phyloP scores from a whole-genome alignment of 306 rosid species.

The Lathyrus aphaca region DNA sequence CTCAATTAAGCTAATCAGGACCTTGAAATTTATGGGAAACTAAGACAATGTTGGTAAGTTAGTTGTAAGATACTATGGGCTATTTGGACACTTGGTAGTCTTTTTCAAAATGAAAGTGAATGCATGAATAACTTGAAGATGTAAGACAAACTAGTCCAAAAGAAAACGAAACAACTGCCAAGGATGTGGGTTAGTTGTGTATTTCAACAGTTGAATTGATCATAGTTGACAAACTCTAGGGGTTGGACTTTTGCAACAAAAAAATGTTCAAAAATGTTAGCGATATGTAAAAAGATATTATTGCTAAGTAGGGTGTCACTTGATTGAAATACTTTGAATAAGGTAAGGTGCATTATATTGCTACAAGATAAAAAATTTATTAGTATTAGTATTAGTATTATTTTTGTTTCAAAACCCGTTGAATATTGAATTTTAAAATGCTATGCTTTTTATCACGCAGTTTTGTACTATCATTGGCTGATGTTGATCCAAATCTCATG shows the following conservation, averaged over 20 bases:
- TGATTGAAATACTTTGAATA: constrained; percentile 14
- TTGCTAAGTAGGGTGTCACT: constrained; percentile 7
- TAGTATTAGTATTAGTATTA: constrained; percentile 9
- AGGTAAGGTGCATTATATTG: constrained; percentile 35
- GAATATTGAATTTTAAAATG: constrained; percentile 33
- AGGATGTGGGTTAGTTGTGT: constrained; percentile 30
- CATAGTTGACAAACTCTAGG: constrained; percentile 13
- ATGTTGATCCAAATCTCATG: constrained; percentile 85
- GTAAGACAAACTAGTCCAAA: constrained; percentile 14
- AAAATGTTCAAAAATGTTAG: constrained; percentile 5
- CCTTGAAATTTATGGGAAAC: constrained; percentile 23
- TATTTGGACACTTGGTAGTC: background rate
- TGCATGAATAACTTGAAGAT: constrained; percentile 16
- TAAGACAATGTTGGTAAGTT: constrained; percentile 26
- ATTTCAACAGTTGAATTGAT: constrained; percentile 12
- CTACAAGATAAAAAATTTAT: constrained; percentile 6
- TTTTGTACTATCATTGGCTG: constrained; percentile 92
- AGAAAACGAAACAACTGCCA: constrained; percentile 1
- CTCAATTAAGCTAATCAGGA: constrained; percentile 11
- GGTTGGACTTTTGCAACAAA: constrained; percentile 3
- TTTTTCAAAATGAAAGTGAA: constrained; percentile 26
- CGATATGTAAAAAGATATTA: constrained; percentile 13
- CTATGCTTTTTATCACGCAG: constrained; percentile 50
- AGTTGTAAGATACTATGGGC: constrained; percentile 11
- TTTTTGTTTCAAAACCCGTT: constrained; percentile 35